Evolutionary conservation across 2,329 filamentous ascomycete species (phyloP).

Genomic region (Alternaria tenuissima): DNA sequence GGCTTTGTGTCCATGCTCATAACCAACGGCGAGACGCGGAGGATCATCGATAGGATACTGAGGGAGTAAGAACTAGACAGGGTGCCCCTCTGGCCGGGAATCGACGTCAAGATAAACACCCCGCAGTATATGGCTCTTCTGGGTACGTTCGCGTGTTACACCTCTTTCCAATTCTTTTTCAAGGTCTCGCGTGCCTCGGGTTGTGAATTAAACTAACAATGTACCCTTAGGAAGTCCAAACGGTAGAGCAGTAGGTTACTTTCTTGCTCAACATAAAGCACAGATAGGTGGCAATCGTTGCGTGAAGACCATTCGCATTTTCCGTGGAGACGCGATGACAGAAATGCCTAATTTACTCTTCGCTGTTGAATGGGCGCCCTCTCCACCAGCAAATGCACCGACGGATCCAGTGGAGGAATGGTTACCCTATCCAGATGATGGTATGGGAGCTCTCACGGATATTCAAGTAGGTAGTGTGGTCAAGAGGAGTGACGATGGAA

Average conservation of each 20-base stretch:
- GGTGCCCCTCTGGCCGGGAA: conserved; percentile 1
- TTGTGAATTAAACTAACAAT: background rate
- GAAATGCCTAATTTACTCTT: background rate
- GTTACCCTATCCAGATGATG: background rate
- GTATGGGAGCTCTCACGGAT: background rate
- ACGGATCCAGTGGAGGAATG: background rate
- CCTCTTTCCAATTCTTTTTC: too few relatives aligned
- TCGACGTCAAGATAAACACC: background rate
- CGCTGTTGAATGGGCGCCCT: conserved; percentile 1
- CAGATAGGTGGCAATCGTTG: conserved; percentile 5
- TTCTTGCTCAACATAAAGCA: conserved; percentile 9
- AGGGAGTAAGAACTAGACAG: background rate
- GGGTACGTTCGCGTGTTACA: background rate
- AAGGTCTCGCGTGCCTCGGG: background rate
- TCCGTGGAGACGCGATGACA: too few relatives aligned
- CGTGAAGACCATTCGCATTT: background rate
- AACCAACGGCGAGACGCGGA: background rate
- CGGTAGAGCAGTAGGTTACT: background rate
- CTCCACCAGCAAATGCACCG: background rate
- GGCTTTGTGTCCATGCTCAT: background rate
- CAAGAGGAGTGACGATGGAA: conserved; percentile 8
- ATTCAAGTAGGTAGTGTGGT: background rate
- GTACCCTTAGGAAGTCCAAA: conserved; percentile 5
- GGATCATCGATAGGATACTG: background rate
- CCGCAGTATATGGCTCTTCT: conserved; percentile 5